A percentile compares a stretch with the other conserved stretches of the same genome.
phyloP scores from a whole-genome alignment of 2,329 filamentous ascomycete genomes.

The Diaporthe sp. region DNA sequence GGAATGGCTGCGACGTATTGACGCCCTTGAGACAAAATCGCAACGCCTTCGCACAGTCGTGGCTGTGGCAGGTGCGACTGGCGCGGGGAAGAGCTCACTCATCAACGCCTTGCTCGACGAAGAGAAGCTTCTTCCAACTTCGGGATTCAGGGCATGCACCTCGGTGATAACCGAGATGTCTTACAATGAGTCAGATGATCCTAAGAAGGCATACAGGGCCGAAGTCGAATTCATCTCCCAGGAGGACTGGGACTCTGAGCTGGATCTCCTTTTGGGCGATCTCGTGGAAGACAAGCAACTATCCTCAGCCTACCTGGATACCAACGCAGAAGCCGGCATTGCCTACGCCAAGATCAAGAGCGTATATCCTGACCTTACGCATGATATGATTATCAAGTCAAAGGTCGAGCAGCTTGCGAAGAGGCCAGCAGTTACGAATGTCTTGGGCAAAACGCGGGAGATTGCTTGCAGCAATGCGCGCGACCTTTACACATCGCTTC shows the following conservation, averaged over 20 bases:
- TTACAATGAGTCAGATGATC: conserved; percentile 62
- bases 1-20: too few relatives aligned
- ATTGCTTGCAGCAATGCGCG: not conserved
- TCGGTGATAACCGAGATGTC: conserved; percentile 72
- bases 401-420: conserved; percentile 58
- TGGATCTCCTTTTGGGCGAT: conserved; percentile 63
- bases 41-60: conserved; percentile 57
- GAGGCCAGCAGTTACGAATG: not conserved
- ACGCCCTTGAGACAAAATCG: too few relatives aligned
- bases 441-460: conserved; percentile 9
- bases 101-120: conserved; percentile 76
- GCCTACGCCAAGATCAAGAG: conserved; percentile 50
- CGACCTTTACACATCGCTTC: conserved; percentile 50
- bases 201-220: conserved; percentile 59
- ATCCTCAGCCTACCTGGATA: conserved; percentile 28
- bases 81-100: conserved; percentile 72
- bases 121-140: conserved; percentile 60
- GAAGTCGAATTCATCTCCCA: conserved; percentile 69
- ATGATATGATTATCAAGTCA: conserved; percentile 46
- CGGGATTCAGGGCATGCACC: conserved; percentile 72
- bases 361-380: conserved; percentile 51
- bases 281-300: conserved; percentile 50
- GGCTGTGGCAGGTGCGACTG: conserved; percentile 73
- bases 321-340: conserved; percentile 53
- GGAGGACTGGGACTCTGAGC: conserved; percentile 67